These are phyloP conservation scores for Cladosporium halotolerans DNA, from an alignment of 2,329 filamentous ascomycete genomes.

Conservation along the genomic window DNA sequence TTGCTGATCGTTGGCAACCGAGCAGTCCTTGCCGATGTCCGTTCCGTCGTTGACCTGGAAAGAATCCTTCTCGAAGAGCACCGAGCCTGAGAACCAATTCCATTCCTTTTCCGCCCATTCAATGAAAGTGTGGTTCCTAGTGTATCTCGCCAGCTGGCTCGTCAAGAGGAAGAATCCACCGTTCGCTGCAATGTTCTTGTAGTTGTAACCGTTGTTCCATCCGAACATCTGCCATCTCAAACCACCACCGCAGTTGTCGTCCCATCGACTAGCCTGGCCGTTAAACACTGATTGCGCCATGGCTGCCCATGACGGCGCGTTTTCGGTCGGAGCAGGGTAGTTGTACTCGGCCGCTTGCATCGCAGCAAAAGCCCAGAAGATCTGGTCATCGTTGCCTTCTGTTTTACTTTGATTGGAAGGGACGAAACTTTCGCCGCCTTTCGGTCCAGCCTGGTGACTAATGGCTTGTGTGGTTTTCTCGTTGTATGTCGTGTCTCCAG, in stretches of 20 bases:
- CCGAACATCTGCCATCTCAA: constrained; percentile 36
- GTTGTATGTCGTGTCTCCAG: constrained; percentile 60
- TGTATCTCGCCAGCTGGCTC: constrained; percentile 36
- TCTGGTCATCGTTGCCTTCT: constrained; percentile 50
- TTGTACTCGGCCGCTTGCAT: constrained; percentile 50
- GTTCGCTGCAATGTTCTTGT: constrained; percentile 47
- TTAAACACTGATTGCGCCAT: constrained; percentile 40
- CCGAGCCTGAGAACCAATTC: constrained; percentile 33
- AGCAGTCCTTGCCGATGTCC: constrained; percentile 41
- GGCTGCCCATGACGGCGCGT: constrained; percentile 38
- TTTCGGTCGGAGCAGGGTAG: constrained; percentile 36
- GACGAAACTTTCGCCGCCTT: constrained; percentile 52
- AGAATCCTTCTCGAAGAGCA: constrained; percentile 53
- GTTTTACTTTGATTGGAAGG: constrained; percentile 37
- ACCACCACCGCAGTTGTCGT: constrained; percentile 34
- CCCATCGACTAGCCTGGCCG: constrained; percentile 33
- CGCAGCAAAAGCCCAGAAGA: constrained; percentile 52
- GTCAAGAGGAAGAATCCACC: constrained; percentile 47
- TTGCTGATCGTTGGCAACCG: constrained; percentile 39
- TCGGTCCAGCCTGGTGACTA: constrained; percentile 53
- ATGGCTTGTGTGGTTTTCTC: constrained; percentile 51
- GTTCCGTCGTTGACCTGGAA: constrained; percentile 44
- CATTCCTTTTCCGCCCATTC: constrained; percentile 53
- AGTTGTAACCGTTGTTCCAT: constrained; percentile 45
- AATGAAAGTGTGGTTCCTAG: constrained; percentile 48